Percentiles rank a stretch among this genome's conserved stretches.
Conservation (phyloP, 2,329 filamentous ascomycete species). For the Hymenoscyphus occultus region DNA sequence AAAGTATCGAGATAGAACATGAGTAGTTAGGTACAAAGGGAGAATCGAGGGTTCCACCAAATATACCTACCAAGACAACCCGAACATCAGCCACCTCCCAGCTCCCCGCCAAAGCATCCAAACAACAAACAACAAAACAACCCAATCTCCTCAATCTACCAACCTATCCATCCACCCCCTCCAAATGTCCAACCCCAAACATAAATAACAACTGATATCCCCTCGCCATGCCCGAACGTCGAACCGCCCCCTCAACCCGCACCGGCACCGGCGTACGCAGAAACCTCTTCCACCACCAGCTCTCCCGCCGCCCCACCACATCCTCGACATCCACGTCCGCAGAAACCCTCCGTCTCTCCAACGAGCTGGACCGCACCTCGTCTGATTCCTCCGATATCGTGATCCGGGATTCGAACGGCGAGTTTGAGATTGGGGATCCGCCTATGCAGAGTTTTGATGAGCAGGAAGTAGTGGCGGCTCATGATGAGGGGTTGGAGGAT, state of each 20-base stretch:
- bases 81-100: conserved; percentile 11
- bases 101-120: conserved; percentile 11
- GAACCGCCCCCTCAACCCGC: conserved; percentile 21
- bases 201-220: background rate
- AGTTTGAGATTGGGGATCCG: conserved; percentile 58
- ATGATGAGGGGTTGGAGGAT: conserved; percentile 46
- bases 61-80: conserved; percentile 6
- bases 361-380: conserved; percentile 42
- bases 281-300: conserved; percentile 59
- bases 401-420: conserved; percentile 59
- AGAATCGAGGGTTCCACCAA: background rate
- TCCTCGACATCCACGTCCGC: conserved; percentile 41
- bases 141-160: background rate
- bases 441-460: conserved; percentile 52
- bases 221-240: conserved; percentile 32
- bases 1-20: conserved; percentile 4
- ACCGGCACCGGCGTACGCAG: conserved; percentile 41
- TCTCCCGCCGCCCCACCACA: conserved; percentile 55
- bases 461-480: conserved; percentile 50
- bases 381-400: conserved; percentile 54
- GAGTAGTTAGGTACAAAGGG: background rate
- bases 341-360: conserved; percentile 50
- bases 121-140: conserved; percentile 7
- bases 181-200: background rate
- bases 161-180: background rate